Evolutionary conservation across 352 stramenopile species (phyloP), one percentile per base, ranked within the genome.

Genomic region (Pythium aphanidermatum): DNA sequence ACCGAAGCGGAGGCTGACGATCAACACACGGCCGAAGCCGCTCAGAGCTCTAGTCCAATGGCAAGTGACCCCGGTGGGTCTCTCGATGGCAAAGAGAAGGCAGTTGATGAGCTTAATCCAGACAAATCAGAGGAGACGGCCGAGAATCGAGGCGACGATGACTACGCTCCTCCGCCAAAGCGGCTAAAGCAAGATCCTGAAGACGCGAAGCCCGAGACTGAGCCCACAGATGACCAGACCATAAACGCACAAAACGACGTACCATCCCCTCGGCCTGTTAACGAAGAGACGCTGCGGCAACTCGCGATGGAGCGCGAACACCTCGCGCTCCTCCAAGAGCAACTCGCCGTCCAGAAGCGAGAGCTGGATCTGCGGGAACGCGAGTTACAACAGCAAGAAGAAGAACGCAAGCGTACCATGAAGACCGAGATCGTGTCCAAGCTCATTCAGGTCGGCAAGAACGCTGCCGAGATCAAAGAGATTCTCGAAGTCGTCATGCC

Each of bases 361-460:
- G 63, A 80, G 42, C 52, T 83, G 17, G 63, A 64, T 20, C 39
- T 78, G 14, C 71, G 69, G 30, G 60, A 71, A 46, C 60, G 27
- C 2, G 63, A 75, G 29, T 34, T 82, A 21, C 43, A 57, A 13
- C 52, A 58, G 27, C 60, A 77, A 40, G 56, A 68, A 14, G 53
- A 73, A 21, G 53, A 48, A 25, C 45, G 40, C n/a, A 60, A 63
- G 13, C 24, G 19, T 12, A 14, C n/a, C 3, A 24, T 51, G 16
- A 36, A 63, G 45, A 50, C 56, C 55, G 50, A 60, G 19, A 34
- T 60, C 29, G 40, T 51, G 1, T 31, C 26, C 33, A 60, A 52
- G 34, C 20, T 65, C 23, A 50, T 49, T 3, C 24, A 60, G 25
- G 50, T 51, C 2, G 56, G 56, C 25, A 60, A 57, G 32, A 57